Evolutionary conservation across 306 rosid genomes (phyloP), one percentile per base, ranked within the genome.

Genomic region (Vigna reflexopilosa): DNA sequence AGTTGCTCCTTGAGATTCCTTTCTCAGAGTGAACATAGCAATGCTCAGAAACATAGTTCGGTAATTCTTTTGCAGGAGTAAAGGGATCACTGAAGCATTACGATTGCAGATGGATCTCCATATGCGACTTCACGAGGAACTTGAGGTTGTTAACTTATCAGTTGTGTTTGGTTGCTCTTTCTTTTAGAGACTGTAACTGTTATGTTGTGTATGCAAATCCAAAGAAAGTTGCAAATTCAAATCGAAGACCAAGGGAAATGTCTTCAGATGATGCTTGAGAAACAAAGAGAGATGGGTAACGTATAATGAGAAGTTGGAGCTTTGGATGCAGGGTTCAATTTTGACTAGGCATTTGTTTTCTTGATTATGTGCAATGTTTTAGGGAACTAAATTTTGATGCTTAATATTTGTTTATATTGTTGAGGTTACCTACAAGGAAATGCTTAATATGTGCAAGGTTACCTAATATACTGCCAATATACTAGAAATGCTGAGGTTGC

Each of bases 101-200:
- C 86, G 94, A 62, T 84, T 95, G 85, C 99, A 95, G 82, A 91
- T 95, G 88, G 99, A 95, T 76, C 96, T 95, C 86, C 99, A 95
- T 87, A 95, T 93, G 87, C 89, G 89, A 84, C 99, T 95, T 69
- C 99, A 95, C 55, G 99, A 95, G 72, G 98, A 93, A 82, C 98
- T 95, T 32, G 99, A 95, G 98, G 99, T 93, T 78, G 80, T 65
- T 24, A 26, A 65, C 65, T 26, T 28, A 56, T 45, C 67, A 4
- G 58, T 75, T 49, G 42, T 73, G 20, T 80, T 56, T 49, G 14
- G 15, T 26, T 68, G n/a, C 17, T 16, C 75, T 66, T 38, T n/a
- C 22, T 56, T 49, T 73, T 67, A 81, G 71, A 89, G 70, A 45
- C 73, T 22, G 26, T 79, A 45, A 45, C 61, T 84, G 57, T 49